Evolutionary conservation across 2,329 filamentous ascomycete species (phyloP), one percentile per base, ranked within the genome.

Genomic region (Coniochaeta ligniaria): DNA sequence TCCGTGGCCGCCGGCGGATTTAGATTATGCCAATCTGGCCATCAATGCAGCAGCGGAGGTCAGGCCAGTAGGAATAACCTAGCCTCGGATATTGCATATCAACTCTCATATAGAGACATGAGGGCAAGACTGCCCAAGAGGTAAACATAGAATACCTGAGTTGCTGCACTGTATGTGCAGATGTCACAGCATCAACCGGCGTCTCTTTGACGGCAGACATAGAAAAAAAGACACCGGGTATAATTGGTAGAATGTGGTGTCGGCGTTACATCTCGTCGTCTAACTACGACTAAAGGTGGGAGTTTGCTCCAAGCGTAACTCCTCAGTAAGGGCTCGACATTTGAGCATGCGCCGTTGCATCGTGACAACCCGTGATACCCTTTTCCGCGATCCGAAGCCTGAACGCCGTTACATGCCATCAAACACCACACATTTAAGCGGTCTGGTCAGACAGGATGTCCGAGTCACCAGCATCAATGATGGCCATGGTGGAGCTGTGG

Each of bases 391-490:
- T 63, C 64, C 61, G 58, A 61, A 67, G 64, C 74, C 76, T 72
- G 64, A 80, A 80, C 78, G 78, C 79, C 77, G 68, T 72, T 64
- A 63, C 64, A 68, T 70, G 66, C 67, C 67, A 64, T 63, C 61
- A 59, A 59, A 56, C 54, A 22, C 65, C 63, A 63, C 50, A 58
- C 60, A 61, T 16, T 79, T 88, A 89, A 72, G 83, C 80, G 74
- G 82, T 78, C 77, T 87, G 86, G 79, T 91, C 87, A 80, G 83
- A 88, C 72, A 99, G 86, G 80, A 99, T 99, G 80, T 99, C 95
- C 70, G 92, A 96, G 87, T 98, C 90, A 87, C 94, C 95, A 76
- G 93, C 92, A 80, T 99, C 95, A 69, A 98, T 83, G 76, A 98
- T 90, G 72, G 93, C 89, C 90, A 99, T 96, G 80, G 93, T 96